Conservation (phyloP, 1,284 basidiomycete species). For the Ganoderma resinaceum region DNA sequence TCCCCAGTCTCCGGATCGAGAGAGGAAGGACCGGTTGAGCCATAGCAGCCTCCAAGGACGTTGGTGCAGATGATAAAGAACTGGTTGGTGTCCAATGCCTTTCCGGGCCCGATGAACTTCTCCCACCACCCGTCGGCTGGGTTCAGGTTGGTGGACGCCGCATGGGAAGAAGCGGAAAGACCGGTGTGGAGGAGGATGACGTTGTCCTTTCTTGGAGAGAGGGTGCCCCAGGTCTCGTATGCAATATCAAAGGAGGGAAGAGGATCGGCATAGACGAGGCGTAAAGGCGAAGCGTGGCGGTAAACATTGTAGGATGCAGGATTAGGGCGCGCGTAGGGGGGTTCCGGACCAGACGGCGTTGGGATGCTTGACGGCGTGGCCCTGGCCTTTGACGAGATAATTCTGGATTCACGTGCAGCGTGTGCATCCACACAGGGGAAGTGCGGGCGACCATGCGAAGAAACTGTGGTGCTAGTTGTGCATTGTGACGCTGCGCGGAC, state of each 20-base stretch:
- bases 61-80: slow-evolving; percentile 98
- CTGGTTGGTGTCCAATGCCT: slow-evolving; percentile 90
- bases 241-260: slow-evolving; percentile 88
- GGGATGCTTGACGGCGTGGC: slow-evolving; percentile 38
- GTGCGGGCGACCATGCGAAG: slow-evolving; percentile 45
- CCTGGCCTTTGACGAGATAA: slow-evolving; percentile 42
- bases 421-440: slow-evolving; percentile 85
- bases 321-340: slow-evolving; percentile 77
- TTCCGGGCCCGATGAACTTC: slow-evolving; percentile 96
- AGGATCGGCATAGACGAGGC: slow-evolving; percentile 76
- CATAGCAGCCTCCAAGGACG: slow-evolving; percentile 97
- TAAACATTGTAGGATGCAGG: slow-evolving; percentile 75
- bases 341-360: slow-evolving; percentile 68
- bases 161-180: slow-evolving; percentile 94
- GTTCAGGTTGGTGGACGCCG: slow-evolving; percentile 84
- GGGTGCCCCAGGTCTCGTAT: slow-evolving; percentile 97
- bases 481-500: slow-evolving; percentile 39
- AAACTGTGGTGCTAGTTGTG: slow-evolving; percentile 29
- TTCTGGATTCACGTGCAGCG: slow-evolving; percentile 64
- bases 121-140: slow-evolving; percentile 97
- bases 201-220: slow-evolving; percentile 83
- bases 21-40: slow-evolving; percentile 93
- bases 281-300: slow-evolving; percentile 67
- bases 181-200: slow-evolving; percentile 98
- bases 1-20: slow-evolving; percentile 70